phyloP scores from a whole-genome alignment of 495 filamentous ascomycete genomes.

The Aspergillus hancockii region DNA sequence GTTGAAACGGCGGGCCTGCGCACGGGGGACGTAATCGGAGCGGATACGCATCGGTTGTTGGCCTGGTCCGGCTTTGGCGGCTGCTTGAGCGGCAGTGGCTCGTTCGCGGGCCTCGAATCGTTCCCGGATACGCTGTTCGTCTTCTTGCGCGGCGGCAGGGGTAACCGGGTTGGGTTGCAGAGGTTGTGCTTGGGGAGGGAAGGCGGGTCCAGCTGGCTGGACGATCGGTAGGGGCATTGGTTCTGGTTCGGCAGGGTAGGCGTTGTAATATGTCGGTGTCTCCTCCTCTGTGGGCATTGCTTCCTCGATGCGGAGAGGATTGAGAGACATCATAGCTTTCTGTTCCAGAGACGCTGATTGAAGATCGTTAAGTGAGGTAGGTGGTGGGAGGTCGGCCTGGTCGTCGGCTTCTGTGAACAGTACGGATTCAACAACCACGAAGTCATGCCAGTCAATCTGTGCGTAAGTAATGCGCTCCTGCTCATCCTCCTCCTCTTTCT shows the following conservation, averaged over 20 bases:
- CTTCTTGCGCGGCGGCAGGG: conserved; percentile 57
- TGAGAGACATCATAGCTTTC: conserved; percentile 84
- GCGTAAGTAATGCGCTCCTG: conserved; percentile 82
- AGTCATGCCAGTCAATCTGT: conserved; percentile 98
- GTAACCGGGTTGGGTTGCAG: conserved; percentile 28
- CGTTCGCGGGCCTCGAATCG: conserved; percentile 67
- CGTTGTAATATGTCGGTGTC: conserved; percentile 56
- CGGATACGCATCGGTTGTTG: conserved; percentile 83
- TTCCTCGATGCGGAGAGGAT: conserved; percentile 87
- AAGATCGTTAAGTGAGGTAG: conserved; percentile 83
- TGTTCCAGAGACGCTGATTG: conserved; percentile 94
- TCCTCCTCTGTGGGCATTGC: conserved; percentile 84
- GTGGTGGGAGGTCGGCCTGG: conserved; percentile 80
- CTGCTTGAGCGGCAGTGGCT: conserved; percentile 75
- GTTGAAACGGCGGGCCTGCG: conserved; percentile 65
- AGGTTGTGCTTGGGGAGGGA: conserved; percentile 37
- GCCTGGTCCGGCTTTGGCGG: conserved; percentile 66
- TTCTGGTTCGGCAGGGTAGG: conserved; percentile 41
- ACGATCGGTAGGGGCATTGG: conserved; percentile 18
- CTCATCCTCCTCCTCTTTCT: conserved; percentile 86
- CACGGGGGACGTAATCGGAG: conserved; percentile 86
- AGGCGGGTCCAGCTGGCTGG: conserved; percentile 33
- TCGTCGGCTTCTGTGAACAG: conserved; percentile 89
- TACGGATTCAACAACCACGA: conserved; percentile 95
- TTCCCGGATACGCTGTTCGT: conserved; percentile 66